Evolutionary conservation across 768 basidiomycete species (phyloP).

Genomic region (Flagelloscypha sp.): DNA sequence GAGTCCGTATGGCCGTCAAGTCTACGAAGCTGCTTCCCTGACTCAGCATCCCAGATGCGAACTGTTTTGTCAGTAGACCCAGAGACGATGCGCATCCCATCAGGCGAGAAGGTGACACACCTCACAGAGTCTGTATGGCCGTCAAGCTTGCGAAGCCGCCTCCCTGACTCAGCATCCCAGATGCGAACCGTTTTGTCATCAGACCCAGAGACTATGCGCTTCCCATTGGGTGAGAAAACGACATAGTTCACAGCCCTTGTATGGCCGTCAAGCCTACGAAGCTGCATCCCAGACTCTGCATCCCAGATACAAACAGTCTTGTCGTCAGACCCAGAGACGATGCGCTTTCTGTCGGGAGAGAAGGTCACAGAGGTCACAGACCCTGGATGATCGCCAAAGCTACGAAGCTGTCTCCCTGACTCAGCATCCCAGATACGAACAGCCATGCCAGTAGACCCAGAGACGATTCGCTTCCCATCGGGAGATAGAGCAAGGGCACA

Average conservation of each 20-base stretch:
- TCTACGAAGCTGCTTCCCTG: slow-evolving; percentile 1
- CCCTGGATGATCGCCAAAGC: not conserved
- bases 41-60: slow-evolving; percentile 1
- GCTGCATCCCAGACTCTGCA: no score
- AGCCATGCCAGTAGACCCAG: slow-evolving; percentile 27
- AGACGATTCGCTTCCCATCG: slow-evolving; percentile 21
- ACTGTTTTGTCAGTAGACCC: slow-evolving; percentile 23
- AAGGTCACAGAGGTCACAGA: not conserved
- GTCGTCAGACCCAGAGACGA: not conserved
- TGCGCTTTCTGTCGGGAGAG: not conserved
- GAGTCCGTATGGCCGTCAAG: not conserved
- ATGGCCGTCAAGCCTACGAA: slow-evolving; percentile 3
- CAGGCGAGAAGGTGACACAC: slow-evolving; percentile 30
- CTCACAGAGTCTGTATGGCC: slow-evolving; percentile 13
- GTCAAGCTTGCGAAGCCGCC: not conserved
- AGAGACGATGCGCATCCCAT: slow-evolving; percentile 30
- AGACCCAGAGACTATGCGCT: not conserved
- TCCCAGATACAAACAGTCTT: slow-evolving; percentile 1
- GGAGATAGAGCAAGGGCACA: not conserved
- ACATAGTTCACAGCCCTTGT: not conserved
- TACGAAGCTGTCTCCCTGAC: slow-evolving; percentile 1
- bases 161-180: not conserved
- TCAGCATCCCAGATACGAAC: slow-evolving; percentile 1
- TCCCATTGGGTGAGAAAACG: not conserved
- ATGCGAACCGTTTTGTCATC: not conserved